phyloP scores from a whole-genome alignment of 2,329 filamentous ascomycete species.

The Juglanconis sp. region DNA sequence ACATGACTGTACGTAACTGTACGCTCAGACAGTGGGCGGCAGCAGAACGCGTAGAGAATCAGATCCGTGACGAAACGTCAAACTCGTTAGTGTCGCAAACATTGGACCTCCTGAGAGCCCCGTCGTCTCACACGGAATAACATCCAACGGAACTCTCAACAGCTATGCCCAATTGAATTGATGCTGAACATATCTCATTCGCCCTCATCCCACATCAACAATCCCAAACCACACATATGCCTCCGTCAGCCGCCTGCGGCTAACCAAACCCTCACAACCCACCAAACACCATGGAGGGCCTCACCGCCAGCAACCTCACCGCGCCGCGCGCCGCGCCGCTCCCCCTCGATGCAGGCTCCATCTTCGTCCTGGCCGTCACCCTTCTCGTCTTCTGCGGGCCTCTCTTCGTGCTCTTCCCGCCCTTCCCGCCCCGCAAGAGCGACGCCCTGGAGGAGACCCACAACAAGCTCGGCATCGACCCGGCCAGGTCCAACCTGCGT shows the following conservation, averaged over 20 bases:
- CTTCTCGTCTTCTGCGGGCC: slow-evolving; percentile 51
- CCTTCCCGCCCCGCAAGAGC: slow-evolving; percentile 48
- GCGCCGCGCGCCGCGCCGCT: slow-evolving; percentile 14
- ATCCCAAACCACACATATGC: background rate
- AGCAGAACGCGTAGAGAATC: background rate
- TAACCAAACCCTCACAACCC: background rate
- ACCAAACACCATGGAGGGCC: slow-evolving; percentile 3
- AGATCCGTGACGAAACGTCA: background rate
- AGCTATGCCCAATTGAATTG: background rate
- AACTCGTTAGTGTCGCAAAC: slow-evolving; percentile 5
- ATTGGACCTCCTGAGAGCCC: background rate
- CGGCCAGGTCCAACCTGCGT: slow-evolving; percentile 35
- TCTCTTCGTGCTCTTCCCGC: slow-evolving; percentile 53
- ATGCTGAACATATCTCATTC: background rate
- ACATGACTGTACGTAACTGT: background rate
- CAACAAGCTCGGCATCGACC: slow-evolving; percentile 39
- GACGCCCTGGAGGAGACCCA: slow-evolving; percentile 57
- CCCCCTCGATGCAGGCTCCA: slow-evolving; percentile 25
- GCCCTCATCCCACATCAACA: background rate
- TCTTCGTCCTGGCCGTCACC: slow-evolving; percentile 41
- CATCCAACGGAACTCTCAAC: background rate
- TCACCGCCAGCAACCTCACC: slow-evolving; percentile 4
- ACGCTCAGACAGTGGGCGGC: background rate
- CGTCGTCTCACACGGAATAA: background rate
- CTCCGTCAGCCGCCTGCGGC: background rate